Percentiles rank a stretch among this genome's conserved stretches.
phyloP scores from a whole-genome alignment of 768 basidiomycete genomes.

The Lactifluus pinguis region DNA sequence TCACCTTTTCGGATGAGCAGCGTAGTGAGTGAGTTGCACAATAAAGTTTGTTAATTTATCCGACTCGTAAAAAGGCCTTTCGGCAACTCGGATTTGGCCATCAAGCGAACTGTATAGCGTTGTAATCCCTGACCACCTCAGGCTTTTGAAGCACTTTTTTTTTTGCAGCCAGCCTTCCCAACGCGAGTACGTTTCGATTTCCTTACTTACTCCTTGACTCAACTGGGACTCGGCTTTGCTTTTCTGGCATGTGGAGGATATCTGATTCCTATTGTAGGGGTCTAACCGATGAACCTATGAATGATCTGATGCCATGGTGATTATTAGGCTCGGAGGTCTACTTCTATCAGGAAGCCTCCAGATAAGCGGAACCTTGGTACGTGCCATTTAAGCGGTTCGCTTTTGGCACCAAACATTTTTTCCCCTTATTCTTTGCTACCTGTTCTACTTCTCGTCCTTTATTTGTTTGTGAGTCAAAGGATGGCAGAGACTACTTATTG shows the following conservation, averaged over 20 bases:
- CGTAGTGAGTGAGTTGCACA: too few relatives aligned
- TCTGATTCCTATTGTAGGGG: not conserved
- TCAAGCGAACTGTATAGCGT: too few relatives aligned
- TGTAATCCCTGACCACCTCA: too few relatives aligned
- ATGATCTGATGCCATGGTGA: not conserved
- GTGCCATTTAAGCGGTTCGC: not conserved
- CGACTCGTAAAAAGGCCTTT: too few relatives aligned
- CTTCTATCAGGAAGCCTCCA: not conserved
- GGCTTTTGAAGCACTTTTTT: too few relatives aligned
- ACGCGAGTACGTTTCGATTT: not conserved
- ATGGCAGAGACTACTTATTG: not conserved
- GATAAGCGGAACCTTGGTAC: not conserved
- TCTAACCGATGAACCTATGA: not conserved
- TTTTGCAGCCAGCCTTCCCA: too few relatives aligned
- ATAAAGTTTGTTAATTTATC: too few relatives aligned
- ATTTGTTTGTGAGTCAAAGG: too few relatives aligned
- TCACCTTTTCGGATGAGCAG: too few relatives aligned
- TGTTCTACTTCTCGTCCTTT: too few relatives aligned
- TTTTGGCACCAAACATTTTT: not conserved
- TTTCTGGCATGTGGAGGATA: not conserved
- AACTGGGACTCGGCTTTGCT: not conserved
- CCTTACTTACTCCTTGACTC: not conserved
- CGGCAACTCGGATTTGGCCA: too few relatives aligned
- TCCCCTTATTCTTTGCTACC: not conserved
- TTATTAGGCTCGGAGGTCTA: not conserved